Evolutionary conservation across 768 basidiomycete species (phyloP).

Genomic region (Panus rudis): DNA sequence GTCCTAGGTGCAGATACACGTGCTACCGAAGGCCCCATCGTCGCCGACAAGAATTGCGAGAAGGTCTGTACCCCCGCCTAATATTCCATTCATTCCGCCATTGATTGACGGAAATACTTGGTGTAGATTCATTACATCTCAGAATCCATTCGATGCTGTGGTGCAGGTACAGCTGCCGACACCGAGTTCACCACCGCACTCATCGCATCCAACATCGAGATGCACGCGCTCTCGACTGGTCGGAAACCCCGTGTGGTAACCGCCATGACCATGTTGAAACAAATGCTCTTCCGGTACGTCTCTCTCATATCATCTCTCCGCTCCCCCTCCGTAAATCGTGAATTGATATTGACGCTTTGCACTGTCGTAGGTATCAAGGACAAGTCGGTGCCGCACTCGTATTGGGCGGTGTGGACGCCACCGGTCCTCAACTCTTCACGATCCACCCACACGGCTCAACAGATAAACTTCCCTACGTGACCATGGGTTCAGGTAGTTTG

Average conservation of each 20-base stretch:
- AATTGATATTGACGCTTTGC: not conserved
- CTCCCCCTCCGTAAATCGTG: not conserved
- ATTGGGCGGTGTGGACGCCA: slow-evolving; percentile 91
- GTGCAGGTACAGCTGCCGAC: slow-evolving; percentile 98
- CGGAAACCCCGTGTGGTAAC: slow-evolving; percentile 91
- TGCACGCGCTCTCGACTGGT: slow-evolving; percentile 86
- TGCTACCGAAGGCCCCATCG: slow-evolving; percentile 89
- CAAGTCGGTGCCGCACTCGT: slow-evolving; percentile 94
- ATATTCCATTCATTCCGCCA: slow-evolving; percentile 1
- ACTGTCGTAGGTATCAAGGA: slow-evolving; percentile 70
- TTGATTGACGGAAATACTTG: not conserved
- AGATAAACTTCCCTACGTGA: slow-evolving; percentile 97
- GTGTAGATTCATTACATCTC: slow-evolving; percentile 92
- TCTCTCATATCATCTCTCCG: slow-evolving; percentile 2
- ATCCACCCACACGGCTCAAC: slow-evolving; percentile 96
- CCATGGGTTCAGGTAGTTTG: slow-evolving; percentile 94
- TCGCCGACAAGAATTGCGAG: slow-evolving; percentile 99
- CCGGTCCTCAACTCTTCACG: slow-evolving; percentile 93
- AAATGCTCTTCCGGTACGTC: slow-evolving; percentile 81
- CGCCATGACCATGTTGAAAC: slow-evolving; percentile 98
- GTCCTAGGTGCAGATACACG: slow-evolving; percentile 95
- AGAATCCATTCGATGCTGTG: slow-evolving; percentile 93
- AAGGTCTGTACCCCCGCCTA: slow-evolving; percentile 53
- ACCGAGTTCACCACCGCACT: slow-evolving; percentile 92
- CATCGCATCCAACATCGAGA: slow-evolving; percentile 93